Evolutionary conservation across 2,329 filamentous ascomycete genomes (phyloP), one percentile per base, ranked within the genome.

Genomic region (Corniculantispora saksenae): DNA sequence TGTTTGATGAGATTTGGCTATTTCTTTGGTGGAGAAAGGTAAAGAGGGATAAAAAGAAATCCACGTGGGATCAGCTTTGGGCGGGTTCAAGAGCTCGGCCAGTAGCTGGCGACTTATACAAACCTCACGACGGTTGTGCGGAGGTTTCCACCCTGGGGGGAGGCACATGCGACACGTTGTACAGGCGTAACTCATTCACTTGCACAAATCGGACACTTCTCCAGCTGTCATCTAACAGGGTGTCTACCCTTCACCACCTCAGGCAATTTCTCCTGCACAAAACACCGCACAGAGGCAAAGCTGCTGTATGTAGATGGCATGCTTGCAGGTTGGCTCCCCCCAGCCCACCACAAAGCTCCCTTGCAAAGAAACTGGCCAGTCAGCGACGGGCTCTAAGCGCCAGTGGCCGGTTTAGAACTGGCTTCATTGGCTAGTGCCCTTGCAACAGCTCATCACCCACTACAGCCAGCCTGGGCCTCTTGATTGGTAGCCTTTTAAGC

Each of bases 301-400:
- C 38, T 13, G 17, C 3, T 19, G 38, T 43, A 43, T 13, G 38
- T 43, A 32, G 32, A 32, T 32, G 32, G 32, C 32, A 32, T 32
- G 6, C 32, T 10, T 32, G 38, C 15, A 58, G 25, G 45, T 51
- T 17, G 13, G 15, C 21, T n/a, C 50, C 17, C n/a, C 21, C 27
- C 45, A 7, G 2, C 27, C 19, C 27, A 23, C 56, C 40, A 8
- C 17, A 23, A 38, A 13, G 12, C 27, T 43, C 50, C 25, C 50
- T 23, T 15, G 23, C 32, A 43, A 43, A 7, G n/a, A 50, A 50
- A 15, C 12, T 25, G 60, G 25, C 60, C 60, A 62, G 21, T 62
- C 60, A 62, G 60, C 48, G 15, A 55, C 53, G 60, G 64, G 66
- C 66, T 68, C 65, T 77, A 78, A 78, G 76, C 76, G 76, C 76